Evolutionary conservation across 2,329 filamentous ascomycete genomes (phyloP), one percentile per base, ranked within the genome.

Genomic region (Verticillium albo-atrum): DNA sequence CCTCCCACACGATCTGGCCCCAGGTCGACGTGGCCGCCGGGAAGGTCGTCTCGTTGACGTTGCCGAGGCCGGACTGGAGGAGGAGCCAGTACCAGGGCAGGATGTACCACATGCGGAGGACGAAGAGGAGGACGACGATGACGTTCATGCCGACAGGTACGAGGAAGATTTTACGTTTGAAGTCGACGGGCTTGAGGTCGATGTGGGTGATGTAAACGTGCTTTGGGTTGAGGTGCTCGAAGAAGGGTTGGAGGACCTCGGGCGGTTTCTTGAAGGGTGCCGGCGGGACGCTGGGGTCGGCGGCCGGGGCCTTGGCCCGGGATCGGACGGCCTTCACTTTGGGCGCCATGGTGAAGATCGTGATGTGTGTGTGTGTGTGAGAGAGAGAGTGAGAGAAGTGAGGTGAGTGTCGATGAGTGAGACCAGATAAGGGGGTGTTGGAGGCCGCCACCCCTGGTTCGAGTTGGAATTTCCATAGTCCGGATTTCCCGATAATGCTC

Each of bases 161-260:
- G 54, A 86, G 68, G 75, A 97, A 97, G 68, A 96, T 89, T 68
- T 91, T 89, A 71, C 85, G 85, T 76, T 97, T 97, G 75, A 93
- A 86, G 28, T 81, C 79, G 23, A 76, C 74, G 0, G 88, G 86
- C 62, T 89, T 87, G 61, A 75, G 77, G 79, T 97, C 93, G 74
- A 96, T 79, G 77, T 97, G 92, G 30, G 89, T 82, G 68, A 97
- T 84, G 81, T 97, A 97, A 71, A 96, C 82, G 72, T 91, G 86
- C 59, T 83, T 76, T 59, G 83, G 79, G 60, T 86, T 82, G 61
- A 97, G 86, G 51, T 79, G 82, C 35, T 82, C 76, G 68, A 90
- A 81, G 71, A 96, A 88, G 12, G 87, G 82, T 56, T 80, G 68
- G 58, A 96, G 82, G 32, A 81, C 79, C 55, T 83, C 72, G 1